Evolutionary conservation across 768 basidiomycete genomes (phyloP), one percentile per base, ranked within the genome.

Genomic region (Chalciporus sphaerocephalus): DNA sequence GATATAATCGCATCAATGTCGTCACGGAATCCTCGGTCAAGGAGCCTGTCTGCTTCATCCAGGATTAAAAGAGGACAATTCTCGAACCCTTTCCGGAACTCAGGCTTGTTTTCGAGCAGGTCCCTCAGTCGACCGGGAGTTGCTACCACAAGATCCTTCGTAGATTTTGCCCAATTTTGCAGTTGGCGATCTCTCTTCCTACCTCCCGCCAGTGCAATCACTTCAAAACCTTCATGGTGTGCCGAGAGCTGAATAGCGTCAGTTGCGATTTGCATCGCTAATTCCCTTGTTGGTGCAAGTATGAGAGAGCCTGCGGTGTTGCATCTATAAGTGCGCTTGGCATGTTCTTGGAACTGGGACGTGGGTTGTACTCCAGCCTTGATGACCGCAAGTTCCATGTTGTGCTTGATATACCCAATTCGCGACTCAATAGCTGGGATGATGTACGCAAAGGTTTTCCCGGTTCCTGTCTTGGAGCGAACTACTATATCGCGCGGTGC

Each of bases 21-120:
- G 18, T 83, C 78, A 4, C 86, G 78, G 78, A 95, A 96, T 54
- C 93, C 93, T 85, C 93, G 87, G 46, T 92, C 90, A 10, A 97
- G 73, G 11, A 95, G 73, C 0, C 86, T 89, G 58, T 98, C 93
- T 10, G 92, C 90, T 62, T 96, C 92, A 58, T 98, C 96, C 46
- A 98, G 72, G 48, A 98, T 76, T 42, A 98, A 76, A 53, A 81
- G 69, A 55, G 81, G 73, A 2, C 85, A 75, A 15, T 74, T 68
- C 17, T 65, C 61, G 18, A 94, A 56, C 3, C 74, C 76, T 2
- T 71, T 69, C 16, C 67, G 67, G 9, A 93, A 74, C 2, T 73
- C 73, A 1, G 74, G 72, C 43, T 83, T 81, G 36, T 69, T 74
- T 45, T 76, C 66, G 42, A 95, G 58, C 33, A 91, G 54, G 63